These are phyloP conservation scores for Puccinia horiana DNA, from an alignment of 1,284 basidiomycete genomes.

Conservation along the genomic window DNA sequence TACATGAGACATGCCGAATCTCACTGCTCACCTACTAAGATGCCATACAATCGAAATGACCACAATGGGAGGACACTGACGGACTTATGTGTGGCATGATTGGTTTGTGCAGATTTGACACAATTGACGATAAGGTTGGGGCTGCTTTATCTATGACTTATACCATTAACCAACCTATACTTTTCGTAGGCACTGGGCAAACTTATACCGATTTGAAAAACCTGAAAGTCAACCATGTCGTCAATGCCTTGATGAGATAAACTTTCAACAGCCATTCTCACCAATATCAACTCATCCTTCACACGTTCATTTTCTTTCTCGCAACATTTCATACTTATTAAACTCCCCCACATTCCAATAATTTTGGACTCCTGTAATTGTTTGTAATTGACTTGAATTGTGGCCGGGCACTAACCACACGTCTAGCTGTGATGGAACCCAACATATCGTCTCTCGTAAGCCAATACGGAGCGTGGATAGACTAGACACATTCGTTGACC, in stretches of 20 bases:
- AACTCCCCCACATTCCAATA: background rate
- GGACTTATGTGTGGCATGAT: background rate
- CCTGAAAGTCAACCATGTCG: conserved; percentile 84
- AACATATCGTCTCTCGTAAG: background rate
- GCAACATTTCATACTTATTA: background rate
- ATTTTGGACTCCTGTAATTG: background rate
- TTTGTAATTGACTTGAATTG: background rate
- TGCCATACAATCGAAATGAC: background rate
- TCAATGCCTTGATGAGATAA: conserved; percentile 77
- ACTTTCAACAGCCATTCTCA: background rate
- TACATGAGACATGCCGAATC: background rate
- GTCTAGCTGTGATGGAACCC: background rate
- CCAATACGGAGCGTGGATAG: no score
- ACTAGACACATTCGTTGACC: no score
- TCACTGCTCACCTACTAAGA: background rate
- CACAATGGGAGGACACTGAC: background rate
- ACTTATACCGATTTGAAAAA: conserved; percentile 92
- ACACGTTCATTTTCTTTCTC: background rate
- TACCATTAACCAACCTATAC: conserved; percentile 91
- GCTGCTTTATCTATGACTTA: conserved; percentile 96
- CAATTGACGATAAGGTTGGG: conserved; percentile 91
- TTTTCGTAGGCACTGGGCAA: conserved; percentile 85
- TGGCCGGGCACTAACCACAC: background rate
- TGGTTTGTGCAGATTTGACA: conserved; percentile 69
- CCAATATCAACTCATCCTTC: background rate